phyloP scores from a whole-genome alignment of 1,284 basidiomycete species.

The Xerocomus nothofagi region DNA sequence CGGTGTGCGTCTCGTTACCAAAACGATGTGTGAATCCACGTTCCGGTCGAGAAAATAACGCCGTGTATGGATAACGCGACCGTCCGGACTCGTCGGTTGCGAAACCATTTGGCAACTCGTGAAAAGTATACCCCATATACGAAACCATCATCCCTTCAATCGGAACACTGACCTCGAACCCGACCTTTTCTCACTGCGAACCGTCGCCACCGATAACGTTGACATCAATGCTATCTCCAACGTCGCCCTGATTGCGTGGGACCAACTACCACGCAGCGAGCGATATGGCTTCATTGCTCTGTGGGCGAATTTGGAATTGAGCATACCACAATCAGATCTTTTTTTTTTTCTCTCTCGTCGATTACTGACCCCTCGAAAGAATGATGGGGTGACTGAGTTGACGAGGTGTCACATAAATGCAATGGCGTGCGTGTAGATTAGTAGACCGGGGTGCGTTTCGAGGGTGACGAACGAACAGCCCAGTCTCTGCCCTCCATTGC shows the following conservation, averaged over 20 bases:
- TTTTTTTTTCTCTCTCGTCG: too few species aligned
- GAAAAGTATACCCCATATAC: background rate
- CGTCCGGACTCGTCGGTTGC: background rate
- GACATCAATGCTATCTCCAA: background rate
- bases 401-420: too few species aligned
- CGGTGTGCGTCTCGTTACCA: background rate
- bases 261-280: background rate
- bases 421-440: too few species aligned
- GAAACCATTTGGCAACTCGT: background rate
- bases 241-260: slow-evolving; percentile 2
- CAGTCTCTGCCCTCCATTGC: too few species aligned
- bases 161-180: background rate
- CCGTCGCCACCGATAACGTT: background rate
- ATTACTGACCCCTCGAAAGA: background rate
- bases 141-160: background rate
- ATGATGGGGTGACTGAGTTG: background rate
- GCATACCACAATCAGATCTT: background rate
- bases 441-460: too few species aligned
- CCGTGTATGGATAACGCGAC: background rate
- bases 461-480: too few species aligned
- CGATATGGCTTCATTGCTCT: background rate
- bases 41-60: background rate
- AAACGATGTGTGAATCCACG: background rate
- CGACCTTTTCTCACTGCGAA: background rate
- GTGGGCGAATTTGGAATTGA: background rate